Evolutionary conservation across 208 protist species (phyloP).

Genomic region (Trypanosomatidae sp.): DNA sequence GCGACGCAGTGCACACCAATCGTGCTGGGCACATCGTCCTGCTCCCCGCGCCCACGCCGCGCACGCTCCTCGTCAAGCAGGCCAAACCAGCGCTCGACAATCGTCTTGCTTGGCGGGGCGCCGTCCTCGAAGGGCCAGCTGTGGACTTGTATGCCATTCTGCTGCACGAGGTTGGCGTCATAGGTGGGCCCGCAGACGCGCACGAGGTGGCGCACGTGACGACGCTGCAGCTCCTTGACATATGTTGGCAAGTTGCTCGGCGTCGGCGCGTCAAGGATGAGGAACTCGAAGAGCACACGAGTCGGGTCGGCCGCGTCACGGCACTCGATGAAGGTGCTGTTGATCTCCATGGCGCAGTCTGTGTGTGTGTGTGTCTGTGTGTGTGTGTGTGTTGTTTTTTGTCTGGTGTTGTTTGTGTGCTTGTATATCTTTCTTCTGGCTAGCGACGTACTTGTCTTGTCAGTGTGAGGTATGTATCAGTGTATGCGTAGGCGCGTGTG

Average conservation of each 20-base stretch:
- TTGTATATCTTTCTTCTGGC: conserved; percentile 5
- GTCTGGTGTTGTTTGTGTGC: background rate
- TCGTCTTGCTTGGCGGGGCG: conserved; percentile 56
- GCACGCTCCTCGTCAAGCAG: conserved; percentile 58
- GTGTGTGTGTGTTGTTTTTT: background rate
- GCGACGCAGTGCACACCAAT: conserved; percentile 90
- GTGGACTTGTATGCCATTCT: conserved; percentile 63
- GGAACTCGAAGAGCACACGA: conserved; percentile 47
- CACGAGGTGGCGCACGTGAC: conserved; percentile 66
- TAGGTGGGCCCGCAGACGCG: conserved; percentile 84
- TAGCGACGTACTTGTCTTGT: background rate
- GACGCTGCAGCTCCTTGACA: conserved; percentile 76
- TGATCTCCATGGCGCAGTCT: conserved; percentile 60
- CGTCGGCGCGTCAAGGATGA: conserved; percentile 80
- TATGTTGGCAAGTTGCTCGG: conserved; percentile 83
- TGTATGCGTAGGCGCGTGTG: too few relatives aligned
- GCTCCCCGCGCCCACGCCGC: conserved; percentile 3
- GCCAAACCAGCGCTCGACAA: conserved; percentile 70
- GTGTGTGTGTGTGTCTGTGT: background rate
- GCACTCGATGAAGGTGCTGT: conserved; percentile 76
- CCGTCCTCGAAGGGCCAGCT: conserved; percentile 89
- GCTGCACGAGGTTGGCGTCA: conserved; percentile 40
- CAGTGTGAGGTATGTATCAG: background rate
- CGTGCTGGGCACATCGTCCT: conserved; percentile 10
- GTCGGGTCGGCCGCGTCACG: conserved; percentile 19